Conservation (phyloP, 1,139 yeast genomes). For the Candida gigantensis region DNA sequence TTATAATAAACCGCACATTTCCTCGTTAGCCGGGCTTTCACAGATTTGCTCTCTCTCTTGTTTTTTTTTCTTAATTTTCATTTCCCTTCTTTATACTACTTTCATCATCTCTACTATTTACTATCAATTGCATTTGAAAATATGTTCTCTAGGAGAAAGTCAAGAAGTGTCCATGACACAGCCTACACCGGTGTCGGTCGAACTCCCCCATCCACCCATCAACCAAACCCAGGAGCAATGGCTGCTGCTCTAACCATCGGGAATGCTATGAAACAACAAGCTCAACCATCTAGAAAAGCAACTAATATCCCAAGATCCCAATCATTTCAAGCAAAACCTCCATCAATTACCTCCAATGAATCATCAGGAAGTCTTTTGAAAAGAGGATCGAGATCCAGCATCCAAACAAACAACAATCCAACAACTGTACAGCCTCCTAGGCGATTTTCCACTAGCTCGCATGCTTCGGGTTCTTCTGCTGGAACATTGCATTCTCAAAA, state of each 20-base stretch:
- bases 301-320: conserved; percentile 7
- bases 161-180: conserved; percentile 32
- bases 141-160: conserved; percentile 38
- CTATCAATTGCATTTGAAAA: background rate
- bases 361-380: conserved; percentile 19
- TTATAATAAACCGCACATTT: too few species aligned
- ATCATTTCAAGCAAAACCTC: conserved; percentile 5
- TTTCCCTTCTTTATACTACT: background rate
- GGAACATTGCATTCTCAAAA: conserved; percentile 9
- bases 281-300: background rate
- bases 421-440: conserved; percentile 13
- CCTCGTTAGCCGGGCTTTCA: background rate
- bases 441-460: conserved; percentile 18
- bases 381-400: conserved; percentile 15
- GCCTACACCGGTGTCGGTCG: conserved; percentile 51
- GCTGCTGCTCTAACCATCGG: conserved; percentile 53
- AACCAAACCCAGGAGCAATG: conserved; percentile 43
- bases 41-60: background rate
- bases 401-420: conserved; percentile 8
- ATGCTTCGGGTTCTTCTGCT: conserved; percentile 13
- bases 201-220: conserved; percentile 31
- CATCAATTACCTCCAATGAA: conserved; percentile 2
- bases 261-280: conserved; percentile 18
- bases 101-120: background rate
- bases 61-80: background rate